Evolutionary conservation across 495 filamentous ascomycete genomes (phyloP).

Genomic region (Penicillium argentinense): DNA sequence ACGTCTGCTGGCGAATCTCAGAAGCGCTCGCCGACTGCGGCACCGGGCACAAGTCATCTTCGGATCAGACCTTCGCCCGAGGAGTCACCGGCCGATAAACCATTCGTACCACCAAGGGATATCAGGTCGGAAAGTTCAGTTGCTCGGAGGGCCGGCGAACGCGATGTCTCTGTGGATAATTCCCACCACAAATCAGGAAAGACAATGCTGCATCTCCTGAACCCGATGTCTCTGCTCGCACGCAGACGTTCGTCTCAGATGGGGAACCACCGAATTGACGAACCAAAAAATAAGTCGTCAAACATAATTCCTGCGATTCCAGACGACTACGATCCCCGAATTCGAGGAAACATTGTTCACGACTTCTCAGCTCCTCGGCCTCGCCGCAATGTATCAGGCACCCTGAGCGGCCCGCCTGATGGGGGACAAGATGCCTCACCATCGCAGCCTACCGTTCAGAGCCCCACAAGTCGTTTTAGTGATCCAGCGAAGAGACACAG

Average conservation of each 20-base stretch:
- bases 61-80: conserved; percentile 40
- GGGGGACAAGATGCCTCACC: conserved; percentile 16
- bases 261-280: conserved; percentile 43
- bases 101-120: conserved; percentile 25
- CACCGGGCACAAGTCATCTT: conserved; percentile 28
- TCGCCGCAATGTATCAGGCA: conserved; percentile 52
- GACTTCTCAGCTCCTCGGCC: conserved; percentile 85
- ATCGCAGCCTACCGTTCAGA: conserved; percentile 4
- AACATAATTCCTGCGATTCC: conserved; percentile 59
- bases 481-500: conserved; percentile 36
- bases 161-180: conserved; percentile 31
- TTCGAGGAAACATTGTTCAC: conserved; percentile 80
- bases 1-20: conserved; percentile 18
- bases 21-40: conserved; percentile 33
- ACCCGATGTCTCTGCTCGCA: conserved; percentile 66
- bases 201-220: conserved; percentile 64
- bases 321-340: conserved; percentile 79
- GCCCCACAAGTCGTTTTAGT: conserved; percentile 12
- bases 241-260: conserved; percentile 56
- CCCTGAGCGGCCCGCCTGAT: conserved; percentile 21
- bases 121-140: conserved; percentile 21
- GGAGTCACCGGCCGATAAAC: conserved; percentile 29
- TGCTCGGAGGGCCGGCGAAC: conserved; percentile 30
- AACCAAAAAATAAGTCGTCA: conserved; percentile 44
- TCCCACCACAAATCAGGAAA: conserved; percentile 49